Evolutionary conservation across 2,329 filamentous ascomycete genomes (phyloP).

Genomic region (Botrytis hyacinthi): DNA sequence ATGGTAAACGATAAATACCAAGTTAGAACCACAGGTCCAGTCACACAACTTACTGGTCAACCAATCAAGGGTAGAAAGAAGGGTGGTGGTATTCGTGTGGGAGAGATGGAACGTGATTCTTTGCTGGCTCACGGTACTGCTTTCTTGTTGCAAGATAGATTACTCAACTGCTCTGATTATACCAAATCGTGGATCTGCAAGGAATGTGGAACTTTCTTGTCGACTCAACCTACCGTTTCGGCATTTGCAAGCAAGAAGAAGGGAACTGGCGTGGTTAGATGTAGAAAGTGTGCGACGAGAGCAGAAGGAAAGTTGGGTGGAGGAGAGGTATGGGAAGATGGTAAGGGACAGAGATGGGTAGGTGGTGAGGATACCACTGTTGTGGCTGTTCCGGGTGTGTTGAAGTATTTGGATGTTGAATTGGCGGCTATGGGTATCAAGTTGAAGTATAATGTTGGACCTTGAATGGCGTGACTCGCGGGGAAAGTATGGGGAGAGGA

Average conservation of each 20-base stretch:
- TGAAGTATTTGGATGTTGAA: conserved; percentile 93
- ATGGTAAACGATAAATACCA: conserved; percentile 99
- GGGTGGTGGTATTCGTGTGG: conserved; percentile 96
- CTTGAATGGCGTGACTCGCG: conserved; percentile 22
- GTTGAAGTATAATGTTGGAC: conserved; percentile 80
- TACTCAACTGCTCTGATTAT: conserved; percentile 97
- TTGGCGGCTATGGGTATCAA: conserved; percentile 94
- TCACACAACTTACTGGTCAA: conserved; percentile 87
- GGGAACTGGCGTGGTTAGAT: conserved; percentile 69
- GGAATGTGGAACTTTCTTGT: conserved; percentile 84
- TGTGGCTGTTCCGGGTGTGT: conserved; percentile 87
- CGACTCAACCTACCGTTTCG: conserved; percentile 75
- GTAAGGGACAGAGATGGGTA: conserved; percentile 75
- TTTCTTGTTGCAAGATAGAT: conserved; percentile 88
- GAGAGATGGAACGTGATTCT: conserved; percentile 98
- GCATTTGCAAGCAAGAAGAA: conserved; percentile 63
- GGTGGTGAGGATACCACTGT: conserved; percentile 89
- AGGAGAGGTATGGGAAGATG: conserved; percentile 89
- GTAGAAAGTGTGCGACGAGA: conserved; percentile 67
- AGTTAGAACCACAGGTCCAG: conserved; percentile 90
- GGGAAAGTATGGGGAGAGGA: background rate
- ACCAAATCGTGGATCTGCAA: conserved; percentile 86
- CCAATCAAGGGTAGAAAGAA: conserved; percentile 96
- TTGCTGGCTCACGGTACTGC: conserved; percentile 92
- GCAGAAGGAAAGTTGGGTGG: conserved; percentile 46